Conservation (phyloP, 257 asterid species). For the Solanum chilense region DNA sequence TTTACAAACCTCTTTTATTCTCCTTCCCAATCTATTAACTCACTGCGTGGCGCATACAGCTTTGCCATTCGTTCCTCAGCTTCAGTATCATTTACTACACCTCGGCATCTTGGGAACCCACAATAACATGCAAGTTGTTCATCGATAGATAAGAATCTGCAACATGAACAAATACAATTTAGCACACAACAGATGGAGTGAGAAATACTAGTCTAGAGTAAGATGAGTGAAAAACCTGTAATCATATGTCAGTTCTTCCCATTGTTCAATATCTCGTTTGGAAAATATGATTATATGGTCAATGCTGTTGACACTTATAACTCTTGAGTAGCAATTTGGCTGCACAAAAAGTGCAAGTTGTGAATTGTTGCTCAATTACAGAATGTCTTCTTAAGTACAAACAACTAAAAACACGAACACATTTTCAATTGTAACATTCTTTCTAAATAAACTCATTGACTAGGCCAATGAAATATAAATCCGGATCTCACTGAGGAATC, state of each 20-base stretch:
- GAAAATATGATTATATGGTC: conserved; percentile 92
- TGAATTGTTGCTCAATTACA: background rate
- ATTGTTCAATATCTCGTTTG: conserved; percentile 71
- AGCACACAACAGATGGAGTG: background rate
- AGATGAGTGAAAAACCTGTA: conserved; percentile 56
- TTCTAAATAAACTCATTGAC: background rate
- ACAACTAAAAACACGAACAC: background rate
- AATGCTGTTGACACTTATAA: conserved; percentile 48
- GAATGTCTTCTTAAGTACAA: background rate
- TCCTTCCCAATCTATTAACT: conserved; percentile 72
- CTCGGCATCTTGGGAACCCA: conserved; percentile 84
- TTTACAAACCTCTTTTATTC: conserved; percentile 45
- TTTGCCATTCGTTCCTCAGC: conserved; percentile 68
- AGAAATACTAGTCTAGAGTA: background rate
- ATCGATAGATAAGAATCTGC: conserved; percentile 73
- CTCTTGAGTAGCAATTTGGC: conserved; percentile 97
- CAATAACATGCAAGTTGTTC: conserved; percentile 82
- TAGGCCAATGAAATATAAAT: background rate
- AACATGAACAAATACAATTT: background rate
- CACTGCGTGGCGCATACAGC: conserved; percentile 46
- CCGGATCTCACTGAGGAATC: background rate
- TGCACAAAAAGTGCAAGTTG: conserved; percentile 18
- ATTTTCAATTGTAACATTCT: background rate
- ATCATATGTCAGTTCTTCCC: conserved; percentile 94
- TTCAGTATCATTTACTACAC: conserved; percentile 84